Evolutionary conservation across 805 yeast genomes (phyloP).

Genomic region (Sugiyamaella lignohabitans): DNA sequence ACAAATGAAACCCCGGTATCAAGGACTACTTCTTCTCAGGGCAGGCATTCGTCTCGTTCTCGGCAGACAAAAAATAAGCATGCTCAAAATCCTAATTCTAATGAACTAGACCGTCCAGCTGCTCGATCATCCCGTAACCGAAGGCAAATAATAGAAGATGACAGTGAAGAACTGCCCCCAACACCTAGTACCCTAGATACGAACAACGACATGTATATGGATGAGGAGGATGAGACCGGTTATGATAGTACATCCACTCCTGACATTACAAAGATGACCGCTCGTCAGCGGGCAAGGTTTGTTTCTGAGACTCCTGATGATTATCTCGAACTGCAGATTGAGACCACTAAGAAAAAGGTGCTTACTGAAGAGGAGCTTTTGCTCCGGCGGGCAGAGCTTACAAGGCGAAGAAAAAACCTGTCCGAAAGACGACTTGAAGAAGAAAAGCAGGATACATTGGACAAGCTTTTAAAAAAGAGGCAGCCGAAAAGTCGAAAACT

Average conservation of each 20-base stretch:
- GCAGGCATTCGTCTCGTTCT: neutral
- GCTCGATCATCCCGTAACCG: conserved; percentile 7
- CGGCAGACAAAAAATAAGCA: neutral
- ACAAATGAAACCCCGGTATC: neutral
- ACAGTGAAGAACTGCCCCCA: neutral
- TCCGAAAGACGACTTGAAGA: conserved; percentile 79
- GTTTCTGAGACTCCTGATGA: conserved; percentile 25
- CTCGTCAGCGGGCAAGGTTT: conserved; percentile 34
- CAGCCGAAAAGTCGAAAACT: conserved; percentile 43
- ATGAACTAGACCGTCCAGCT: conserved; percentile 18
- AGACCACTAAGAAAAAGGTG: conserved; percentile 41
- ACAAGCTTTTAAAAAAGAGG: conserved; percentile 75
- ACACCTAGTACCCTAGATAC: too few relatives aligned
- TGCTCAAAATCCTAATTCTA: conserved; percentile 2
- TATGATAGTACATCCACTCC: conserved; percentile 14
- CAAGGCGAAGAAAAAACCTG: conserved; percentile 80
- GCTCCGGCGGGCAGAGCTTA: conserved; percentile 75
- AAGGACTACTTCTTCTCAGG: neutral
- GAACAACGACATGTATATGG: neutral
- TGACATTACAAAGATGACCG: conserved; percentile 31
- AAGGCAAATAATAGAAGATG: conserved; percentile 8
- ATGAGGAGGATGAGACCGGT: conserved; percentile 22
- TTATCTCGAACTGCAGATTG: conserved; percentile 26
- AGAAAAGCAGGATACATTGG: conserved; percentile 87
- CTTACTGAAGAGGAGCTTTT: conserved; percentile 81